A percentile compares a stretch with the other conserved stretches of the same genome.
Evolutionary conservation across 345 rosid species (phyloP).

Genomic region (Xanthoceras sorbifolium): DNA sequence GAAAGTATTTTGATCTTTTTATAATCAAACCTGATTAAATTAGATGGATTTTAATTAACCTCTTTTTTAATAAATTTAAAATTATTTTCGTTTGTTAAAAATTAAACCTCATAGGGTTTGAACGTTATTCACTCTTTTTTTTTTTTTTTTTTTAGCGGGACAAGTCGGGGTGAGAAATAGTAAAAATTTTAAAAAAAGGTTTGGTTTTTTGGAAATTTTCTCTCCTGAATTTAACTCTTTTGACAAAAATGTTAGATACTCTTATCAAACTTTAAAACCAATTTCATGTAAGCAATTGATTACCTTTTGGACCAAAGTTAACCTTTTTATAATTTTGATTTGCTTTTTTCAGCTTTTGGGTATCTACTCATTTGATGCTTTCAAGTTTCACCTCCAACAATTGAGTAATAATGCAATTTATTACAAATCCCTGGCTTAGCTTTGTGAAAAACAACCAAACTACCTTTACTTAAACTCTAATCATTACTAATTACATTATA

Average conservation of each 20-base stretch:
- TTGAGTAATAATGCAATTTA: constrained; percentile 12
- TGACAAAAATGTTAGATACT: not conserved
- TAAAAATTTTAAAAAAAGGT: no score
- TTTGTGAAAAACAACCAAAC: constrained; percentile 2
- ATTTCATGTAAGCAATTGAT: constrained; percentile 6
- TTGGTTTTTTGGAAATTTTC: no score
- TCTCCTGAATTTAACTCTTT: not conserved
- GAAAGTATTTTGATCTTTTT: no score
- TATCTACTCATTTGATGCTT: not conserved
- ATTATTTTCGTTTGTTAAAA: no score
- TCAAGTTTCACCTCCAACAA: constrained; percentile 6
- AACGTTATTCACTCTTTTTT: no score
- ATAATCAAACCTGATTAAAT: no score
- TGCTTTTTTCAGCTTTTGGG: not conserved
- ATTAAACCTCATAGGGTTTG: no score
- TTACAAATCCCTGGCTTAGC: not conserved
- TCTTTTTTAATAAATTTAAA: no score
- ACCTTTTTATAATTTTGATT: not conserved
- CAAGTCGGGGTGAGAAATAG: no score
- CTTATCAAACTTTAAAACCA: not conserved
- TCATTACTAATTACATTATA: not conserved
- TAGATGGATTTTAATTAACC: no score
- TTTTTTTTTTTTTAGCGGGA: no score
- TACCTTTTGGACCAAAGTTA: not conserved
- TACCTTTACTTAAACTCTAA: not conserved